Conservation (phyloP, 208 protist genomes). For the Phytomonas sp. region DNA sequence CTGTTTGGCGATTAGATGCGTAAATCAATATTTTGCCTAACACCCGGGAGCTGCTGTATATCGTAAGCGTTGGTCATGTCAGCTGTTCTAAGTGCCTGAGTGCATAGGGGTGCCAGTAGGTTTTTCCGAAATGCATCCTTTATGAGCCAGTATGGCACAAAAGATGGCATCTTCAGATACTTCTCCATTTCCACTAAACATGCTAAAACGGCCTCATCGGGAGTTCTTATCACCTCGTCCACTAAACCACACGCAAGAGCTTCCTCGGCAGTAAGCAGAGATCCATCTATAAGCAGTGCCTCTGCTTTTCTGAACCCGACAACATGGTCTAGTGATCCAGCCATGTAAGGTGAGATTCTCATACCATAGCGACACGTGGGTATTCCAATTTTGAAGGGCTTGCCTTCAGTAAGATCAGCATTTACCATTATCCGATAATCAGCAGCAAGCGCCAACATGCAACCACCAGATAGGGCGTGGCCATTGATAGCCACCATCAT, state of each 20-base stretch:
- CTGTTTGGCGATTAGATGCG: neutral
- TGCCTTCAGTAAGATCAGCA: slow-evolving; percentile 4
- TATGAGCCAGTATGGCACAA: slow-evolving; percentile 53
- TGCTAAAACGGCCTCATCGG: slow-evolving; percentile 44
- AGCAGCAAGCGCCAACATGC: slow-evolving; percentile 50
- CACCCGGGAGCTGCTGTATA: slow-evolving; percentile 45
- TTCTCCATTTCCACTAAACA: slow-evolving; percentile 53
- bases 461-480: slow-evolving; percentile 50
- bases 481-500: slow-evolving; percentile 67
- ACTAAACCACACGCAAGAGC: slow-evolving; percentile 51
- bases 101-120: slow-evolving; percentile 45
- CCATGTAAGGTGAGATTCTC: slow-evolving; percentile 58
- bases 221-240: slow-evolving; percentile 50
- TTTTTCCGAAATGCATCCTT: slow-evolving; percentile 41
- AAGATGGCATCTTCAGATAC: slow-evolving; percentile 31
- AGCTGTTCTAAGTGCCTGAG: slow-evolving; percentile 32
- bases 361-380: slow-evolving; percentile 47
- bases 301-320: slow-evolving; percentile 61
- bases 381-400: slow-evolving; percentile 50
- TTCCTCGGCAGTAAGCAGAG: slow-evolving; percentile 34
- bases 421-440: slow-evolving; percentile 78
- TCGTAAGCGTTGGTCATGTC: slow-evolving; percentile 51
- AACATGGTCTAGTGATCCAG: slow-evolving; percentile 38
- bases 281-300: slow-evolving; percentile 34
- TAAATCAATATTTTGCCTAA: neutral